Percentiles rank a stretch among this genome's conserved stretches.
phyloP scores from a whole-genome alignment of 2,329 filamentous ascomycete species.

The Colletotrichum lini region DNA sequence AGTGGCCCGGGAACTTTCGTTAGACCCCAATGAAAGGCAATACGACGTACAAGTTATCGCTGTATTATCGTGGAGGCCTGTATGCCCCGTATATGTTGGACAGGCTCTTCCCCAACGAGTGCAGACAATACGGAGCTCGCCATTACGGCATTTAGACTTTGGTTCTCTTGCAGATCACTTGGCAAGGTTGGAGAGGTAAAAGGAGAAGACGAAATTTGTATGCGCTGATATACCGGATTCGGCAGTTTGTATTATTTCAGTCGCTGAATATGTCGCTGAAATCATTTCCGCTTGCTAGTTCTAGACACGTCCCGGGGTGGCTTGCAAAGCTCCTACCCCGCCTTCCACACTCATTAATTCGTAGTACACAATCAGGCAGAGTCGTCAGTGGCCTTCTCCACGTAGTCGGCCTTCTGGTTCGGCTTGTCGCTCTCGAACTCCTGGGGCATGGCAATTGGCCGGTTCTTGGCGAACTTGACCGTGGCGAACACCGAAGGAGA shows the following conservation, averaged over 20 bases:
- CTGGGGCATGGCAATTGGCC: slow-evolving; percentile 51
- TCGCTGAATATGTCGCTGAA: slow-evolving; percentile 21
- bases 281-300: slow-evolving; percentile 37
- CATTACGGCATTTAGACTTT: neutral
- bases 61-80: no score
- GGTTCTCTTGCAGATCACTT: neutral
- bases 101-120: no score
- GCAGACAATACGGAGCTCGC: no score
- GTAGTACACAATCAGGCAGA: slow-evolving; percentile 23
- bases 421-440: slow-evolving; percentile 47
- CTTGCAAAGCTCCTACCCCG: slow-evolving; percentile 4
- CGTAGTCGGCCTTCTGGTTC: slow-evolving; percentile 45
- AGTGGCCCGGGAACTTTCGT: no score
- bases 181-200: neutral
- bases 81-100: no score
- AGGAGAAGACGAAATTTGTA: neutral
- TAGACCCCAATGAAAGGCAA: no score
- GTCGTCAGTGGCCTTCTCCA: slow-evolving; percentile 42
- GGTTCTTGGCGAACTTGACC: slow-evolving; percentile 54
- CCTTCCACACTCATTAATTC: slow-evolving; percentile 10
- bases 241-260: slow-evolving; percentile 12
- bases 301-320: slow-evolving; percentile 12
- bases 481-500: slow-evolving; percentile 54
- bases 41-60: no score
- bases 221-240: slow-evolving; percentile 7